Evolutionary conservation across 2,329 filamentous ascomycete genomes (phyloP).

Genomic region (Cercospora berteroae): DNA sequence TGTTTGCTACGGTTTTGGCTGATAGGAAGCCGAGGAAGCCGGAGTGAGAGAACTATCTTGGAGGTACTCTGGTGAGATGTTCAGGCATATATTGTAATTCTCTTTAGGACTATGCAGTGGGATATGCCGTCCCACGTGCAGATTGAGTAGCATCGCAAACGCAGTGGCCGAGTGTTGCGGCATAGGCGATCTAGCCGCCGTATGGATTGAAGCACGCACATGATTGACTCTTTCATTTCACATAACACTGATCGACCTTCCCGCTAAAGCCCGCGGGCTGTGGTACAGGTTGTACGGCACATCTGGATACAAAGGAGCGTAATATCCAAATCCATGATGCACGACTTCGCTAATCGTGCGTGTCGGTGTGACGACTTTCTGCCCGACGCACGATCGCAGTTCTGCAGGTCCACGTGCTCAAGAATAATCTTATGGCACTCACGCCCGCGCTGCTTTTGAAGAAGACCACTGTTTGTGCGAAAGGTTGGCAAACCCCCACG

Average conservation of each 20-base stretch:
- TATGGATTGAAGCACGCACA: background rate
- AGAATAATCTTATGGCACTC: background rate
- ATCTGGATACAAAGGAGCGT: background rate
- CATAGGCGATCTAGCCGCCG: background rate
- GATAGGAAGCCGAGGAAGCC: slow-evolving; percentile 40
- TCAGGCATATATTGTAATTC: too few species aligned
- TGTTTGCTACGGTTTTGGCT: slow-evolving; percentile 52
- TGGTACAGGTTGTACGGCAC: background rate
- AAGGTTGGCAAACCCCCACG: background rate
- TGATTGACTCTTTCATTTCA: background rate
- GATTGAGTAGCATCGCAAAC: background rate
- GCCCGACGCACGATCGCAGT: background rate
- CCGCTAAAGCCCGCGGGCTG: background rate
- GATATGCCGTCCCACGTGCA: background rate
- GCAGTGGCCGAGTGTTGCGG: background rate
- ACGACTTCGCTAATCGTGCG: background rate
- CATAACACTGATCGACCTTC: background rate
- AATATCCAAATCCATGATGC: background rate
- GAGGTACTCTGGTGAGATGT: too few species aligned
- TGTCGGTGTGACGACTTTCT: background rate
- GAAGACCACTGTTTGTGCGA: background rate
- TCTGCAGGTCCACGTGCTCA: background rate
- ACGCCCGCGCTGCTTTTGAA: background rate
- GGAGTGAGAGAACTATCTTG: too few species aligned
- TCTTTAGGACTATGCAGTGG: too few species aligned